Percentiles rank a stretch among this genome's conserved stretches.
Evolutionary conservation across 1,284 basidiomycete genomes (phyloP).

Genomic region (Cutaneotrichosporon cavernicola): DNA sequence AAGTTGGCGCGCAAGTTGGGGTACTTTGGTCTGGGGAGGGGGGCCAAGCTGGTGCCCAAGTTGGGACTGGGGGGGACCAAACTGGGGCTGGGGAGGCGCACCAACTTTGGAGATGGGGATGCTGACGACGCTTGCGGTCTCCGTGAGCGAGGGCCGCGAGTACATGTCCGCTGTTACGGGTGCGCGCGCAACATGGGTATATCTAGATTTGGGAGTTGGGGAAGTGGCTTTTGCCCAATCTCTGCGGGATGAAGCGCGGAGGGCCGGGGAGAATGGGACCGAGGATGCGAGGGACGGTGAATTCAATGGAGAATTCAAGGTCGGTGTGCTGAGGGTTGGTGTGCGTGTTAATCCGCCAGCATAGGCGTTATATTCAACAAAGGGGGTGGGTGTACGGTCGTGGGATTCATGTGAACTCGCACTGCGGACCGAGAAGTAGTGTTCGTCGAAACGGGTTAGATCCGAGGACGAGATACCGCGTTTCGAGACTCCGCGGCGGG

Average conservation of each 20-base stretch:
- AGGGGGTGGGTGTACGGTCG: not conserved
- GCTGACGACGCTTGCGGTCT: constrained; percentile 1
- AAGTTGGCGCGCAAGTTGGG: too few relatives aligned
- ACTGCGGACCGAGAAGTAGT: not conserved
- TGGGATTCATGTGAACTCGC: not conserved
- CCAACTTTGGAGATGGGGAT: not conserved
- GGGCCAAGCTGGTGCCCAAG: too few relatives aligned
- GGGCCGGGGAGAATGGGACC: not conserved
- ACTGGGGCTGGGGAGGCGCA: too few relatives aligned
- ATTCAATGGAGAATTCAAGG: not conserved
- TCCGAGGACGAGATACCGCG: constrained; percentile 1
- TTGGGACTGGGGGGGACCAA: too few relatives aligned
- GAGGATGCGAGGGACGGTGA: not conserved
- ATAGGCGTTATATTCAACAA: not conserved
- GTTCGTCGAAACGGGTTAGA: not conserved
- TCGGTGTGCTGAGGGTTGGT: not conserved
- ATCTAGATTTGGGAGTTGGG: not conserved
- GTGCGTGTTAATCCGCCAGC: not conserved
- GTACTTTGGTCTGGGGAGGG: too few relatives aligned
- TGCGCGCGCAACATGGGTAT: not conserved
- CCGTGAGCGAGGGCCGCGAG: not conserved
- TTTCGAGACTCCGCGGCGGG: not conserved
- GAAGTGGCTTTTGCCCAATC: not conserved
- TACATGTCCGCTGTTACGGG: not conserved
- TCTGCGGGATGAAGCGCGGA: not conserved